Base-by-base conservation (phyloP, 2,329 filamentous ascomycete genomes). In the Boeremia lycopersici region DNA sequence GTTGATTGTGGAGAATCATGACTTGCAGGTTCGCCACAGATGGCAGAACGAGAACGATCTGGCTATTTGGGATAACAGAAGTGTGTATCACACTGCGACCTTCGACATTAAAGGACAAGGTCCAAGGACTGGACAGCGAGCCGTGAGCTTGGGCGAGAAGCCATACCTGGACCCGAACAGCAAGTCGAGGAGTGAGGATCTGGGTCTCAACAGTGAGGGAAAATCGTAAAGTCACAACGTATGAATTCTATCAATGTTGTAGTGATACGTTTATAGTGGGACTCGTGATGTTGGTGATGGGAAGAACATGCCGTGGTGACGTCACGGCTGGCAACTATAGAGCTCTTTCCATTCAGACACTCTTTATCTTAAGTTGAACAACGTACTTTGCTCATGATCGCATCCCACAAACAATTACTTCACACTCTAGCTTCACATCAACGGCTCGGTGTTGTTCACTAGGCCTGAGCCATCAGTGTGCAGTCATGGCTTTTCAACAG, bases 21-120 rank as follows among this genome's bases (percentile, higher is more conserved):
- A 83, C 57, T 60, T 82, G 48, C 80, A 81, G 62, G 79, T 82
- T 4, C 61, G 81, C 17, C 76, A 79, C 60, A 74, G 77, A 57
- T 83, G 81, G 81, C 70, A 74, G 65, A 79, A 79, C 56, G 58
- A 69, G 56, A 80, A 83, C 23, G 64, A 68, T 43, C 33, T 65
- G 71, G 81, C 84, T 1, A 86, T 89, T 53, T 89, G 86, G 86
- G 86, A 89, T 64, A 89, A 89, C 59, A 74, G 84, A 8, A 81
- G 79, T 49, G 79, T 77, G 0, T 85, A 82, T 61, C 84, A 86
- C 59, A 81, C 80, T 29, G 85, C 84, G 0, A 88, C 84, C 0
- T 86, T 82, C 59, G 86, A 89, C 61, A 87, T 87, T 40, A 78
- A 79, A 17, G 77, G 76, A 11, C 76, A 80, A 26, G 83, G 82